These are phyloP conservation scores for Zalaria sp. DNA, from an alignment of 2,329 filamentous ascomycete species.

Conservation along the genomic window DNA sequence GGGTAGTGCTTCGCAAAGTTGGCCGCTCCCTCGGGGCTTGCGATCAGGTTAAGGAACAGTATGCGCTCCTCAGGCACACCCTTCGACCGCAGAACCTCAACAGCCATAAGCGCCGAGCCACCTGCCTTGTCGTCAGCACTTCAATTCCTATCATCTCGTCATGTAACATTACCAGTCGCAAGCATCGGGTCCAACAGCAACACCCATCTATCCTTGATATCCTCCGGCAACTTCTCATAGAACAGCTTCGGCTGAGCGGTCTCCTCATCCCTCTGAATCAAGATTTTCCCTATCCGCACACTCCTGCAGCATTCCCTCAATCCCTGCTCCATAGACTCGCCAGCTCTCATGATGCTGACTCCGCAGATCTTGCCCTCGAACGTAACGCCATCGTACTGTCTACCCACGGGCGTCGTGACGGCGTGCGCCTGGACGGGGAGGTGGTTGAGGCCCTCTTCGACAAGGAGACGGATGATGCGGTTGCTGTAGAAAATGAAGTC, in stretches of 20 bases:
- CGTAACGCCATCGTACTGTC: conserved; percentile 75
- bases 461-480: conserved; percentile 87
- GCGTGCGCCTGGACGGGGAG: conserved; percentile 79
- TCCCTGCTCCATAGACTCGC: conserved; percentile 97
- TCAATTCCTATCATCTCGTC: neutral
- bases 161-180: conserved; percentile 57
- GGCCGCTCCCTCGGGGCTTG: conserved; percentile 83
- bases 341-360: conserved; percentile 95
- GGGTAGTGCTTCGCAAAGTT: conserved; percentile 86
- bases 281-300: conserved; percentile 95
- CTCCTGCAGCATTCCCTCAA: conserved; percentile 91
- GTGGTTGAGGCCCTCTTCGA: conserved; percentile 95
- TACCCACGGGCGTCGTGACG: conserved; percentile 82
- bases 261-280: conserved; percentile 96
- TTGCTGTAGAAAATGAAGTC: conserved; percentile 99
- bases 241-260: conserved; percentile 85
- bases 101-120: conserved; percentile 91
- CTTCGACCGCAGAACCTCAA: conserved; percentile 77
- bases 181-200: conserved; percentile 97
- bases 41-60: conserved; percentile 90
- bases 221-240: conserved; percentile 92
- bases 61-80: conserved; percentile 93
- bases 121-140: conserved; percentile 37
- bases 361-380: conserved; percentile 98
- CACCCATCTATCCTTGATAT: conserved; percentile 88